These are phyloP conservation scores for Blastomyces percursus DNA, from an alignment of 2,329 filamentous ascomycete species.

Conservation along the genomic window DNA sequence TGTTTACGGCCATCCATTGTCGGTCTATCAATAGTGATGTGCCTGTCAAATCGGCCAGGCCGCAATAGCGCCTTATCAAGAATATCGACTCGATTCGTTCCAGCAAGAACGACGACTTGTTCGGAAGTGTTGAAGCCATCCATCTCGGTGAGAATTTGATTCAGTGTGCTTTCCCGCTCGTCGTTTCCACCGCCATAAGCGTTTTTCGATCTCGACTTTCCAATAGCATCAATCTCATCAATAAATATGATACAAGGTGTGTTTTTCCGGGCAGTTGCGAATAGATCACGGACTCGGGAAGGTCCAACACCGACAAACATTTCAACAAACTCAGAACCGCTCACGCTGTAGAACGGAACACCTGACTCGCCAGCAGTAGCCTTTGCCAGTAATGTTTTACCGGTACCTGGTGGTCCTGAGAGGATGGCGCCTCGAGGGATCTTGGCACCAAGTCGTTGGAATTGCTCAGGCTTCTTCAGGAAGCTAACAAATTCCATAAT, in stretches of 20 bases:
- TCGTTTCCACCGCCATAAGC: conserved; percentile 87
- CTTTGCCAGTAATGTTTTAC: conserved; percentile 95
- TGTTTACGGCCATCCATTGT: conserved; percentile 96
- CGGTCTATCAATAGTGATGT: conserved; percentile 87
- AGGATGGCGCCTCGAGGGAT: conserved; percentile 95
- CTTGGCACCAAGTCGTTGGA: conserved; percentile 90
- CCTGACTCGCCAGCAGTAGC: conserved; percentile 94
- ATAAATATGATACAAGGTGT: conserved; percentile 99
- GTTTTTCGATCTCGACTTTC: conserved; percentile 73
- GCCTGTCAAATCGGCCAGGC: conserved; percentile 90
- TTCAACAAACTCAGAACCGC: conserved; percentile 96
- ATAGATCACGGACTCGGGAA: conserved; percentile 87
- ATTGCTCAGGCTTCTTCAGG: conserved; percentile 82
- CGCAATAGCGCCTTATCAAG: conserved; percentile 94
- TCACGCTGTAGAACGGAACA: conserved; percentile 97
- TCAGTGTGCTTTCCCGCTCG: conserved; percentile 90
- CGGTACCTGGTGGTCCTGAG: conserved; percentile 93
- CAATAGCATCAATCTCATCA: conserved; percentile 97
- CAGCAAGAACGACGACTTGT: conserved; percentile 91
- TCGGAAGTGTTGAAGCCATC: conserved; percentile 97
- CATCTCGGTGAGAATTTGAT: conserved; percentile 98
- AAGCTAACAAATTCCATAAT: conserved; percentile 99
- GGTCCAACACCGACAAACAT: conserved; percentile 99
- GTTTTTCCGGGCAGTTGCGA: conserved; percentile 87
- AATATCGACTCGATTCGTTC: conserved; percentile 90